Evolutionary conservation across 2,329 filamentous ascomycete species (phyloP), one percentile per base, ranked within the genome.

Genomic region (Aspergillus jensenii): DNA sequence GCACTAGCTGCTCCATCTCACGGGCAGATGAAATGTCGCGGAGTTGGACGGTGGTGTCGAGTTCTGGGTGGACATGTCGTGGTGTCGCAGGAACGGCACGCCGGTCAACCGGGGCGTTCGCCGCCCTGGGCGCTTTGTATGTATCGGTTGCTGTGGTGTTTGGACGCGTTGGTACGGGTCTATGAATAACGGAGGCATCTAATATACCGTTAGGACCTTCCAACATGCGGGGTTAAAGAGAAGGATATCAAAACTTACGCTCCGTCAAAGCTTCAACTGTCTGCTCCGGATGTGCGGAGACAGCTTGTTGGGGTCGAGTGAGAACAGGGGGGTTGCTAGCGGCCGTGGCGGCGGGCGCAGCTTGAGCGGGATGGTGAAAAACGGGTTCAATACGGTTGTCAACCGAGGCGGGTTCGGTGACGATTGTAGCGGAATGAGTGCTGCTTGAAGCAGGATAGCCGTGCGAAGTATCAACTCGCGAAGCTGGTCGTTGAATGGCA

Each of bases 1-100:
- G 86, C 71, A 96, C 87, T 1, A 89, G 86, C 25, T 96, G 92
- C 59, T 97, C 93, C n/a, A 98, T 79, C 70, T 97, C 92, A 66
- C 91, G 84, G 64, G 88, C 82, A 1, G 92, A 93, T 67, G 93
- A 91, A 56, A 96, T 86, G 69, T 93, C 92, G 27, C 89, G 79
- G 2, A 93, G 91, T 54, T 96, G 91, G n/a, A 56, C 37, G 39
- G 25, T 77, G 25, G 95, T 88, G 11, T 79, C 78, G 2, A 21
- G 7, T 17, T 93, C 89, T 19, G 84, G 80, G 48, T 62, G 52
- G 17, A 52, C 49, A 12, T 55, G 49, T 21, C 59, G 60, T 15
- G 60, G 12, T 6, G 40, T 31, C 12, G 61, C 57, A n/a, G 35
- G 23, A 41, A 6, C 52, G 23, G 33, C 21, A 31, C 9, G 21